Evolutionary conservation across 768 basidiomycete genomes (phyloP).

Genomic region (Leucocoprinus birnbaumii): DNA sequence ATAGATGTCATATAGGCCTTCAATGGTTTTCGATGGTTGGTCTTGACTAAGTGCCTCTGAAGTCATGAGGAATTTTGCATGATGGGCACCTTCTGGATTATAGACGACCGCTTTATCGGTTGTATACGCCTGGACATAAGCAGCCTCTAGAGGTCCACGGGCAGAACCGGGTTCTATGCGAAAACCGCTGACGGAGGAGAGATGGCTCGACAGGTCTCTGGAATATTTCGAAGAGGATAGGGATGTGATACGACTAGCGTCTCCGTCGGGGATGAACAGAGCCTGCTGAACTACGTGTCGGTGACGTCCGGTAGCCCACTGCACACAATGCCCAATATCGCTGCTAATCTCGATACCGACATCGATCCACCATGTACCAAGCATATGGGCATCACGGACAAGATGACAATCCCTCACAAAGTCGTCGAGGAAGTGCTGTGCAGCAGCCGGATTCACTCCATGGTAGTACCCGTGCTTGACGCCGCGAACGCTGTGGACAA

Average conservation of each 20-base stretch:
- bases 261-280: background rate
- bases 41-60: background rate
- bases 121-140: too few species aligned
- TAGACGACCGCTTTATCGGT: constrained; percentile 19
- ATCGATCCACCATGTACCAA: constrained; percentile 20
- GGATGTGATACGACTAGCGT: constrained; percentile 6
- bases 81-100: constrained; percentile 7
- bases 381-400: background rate
- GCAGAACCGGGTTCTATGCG: too few species aligned
- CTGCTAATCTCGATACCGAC: constrained; percentile 19
- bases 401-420: constrained; percentile 1
- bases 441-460: background rate
- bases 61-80: constrained; percentile 8
- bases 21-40: background rate
- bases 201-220: too few species aligned
- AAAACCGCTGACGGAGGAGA: too few species aligned
- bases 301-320: constrained; percentile 12
- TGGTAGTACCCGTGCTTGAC: constrained; percentile 13
- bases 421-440: background rate
- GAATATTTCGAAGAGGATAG: constrained; percentile 13
- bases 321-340: constrained; percentile 6
- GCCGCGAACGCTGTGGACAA: constrained; percentile 12
- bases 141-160: too few species aligned
- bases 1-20: constrained; percentile 2
- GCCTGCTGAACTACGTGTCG: background rate